Evolutionary conservation across 805 yeast genomes (phyloP).

Genomic region (Hanseniaspora singularis): DNA sequence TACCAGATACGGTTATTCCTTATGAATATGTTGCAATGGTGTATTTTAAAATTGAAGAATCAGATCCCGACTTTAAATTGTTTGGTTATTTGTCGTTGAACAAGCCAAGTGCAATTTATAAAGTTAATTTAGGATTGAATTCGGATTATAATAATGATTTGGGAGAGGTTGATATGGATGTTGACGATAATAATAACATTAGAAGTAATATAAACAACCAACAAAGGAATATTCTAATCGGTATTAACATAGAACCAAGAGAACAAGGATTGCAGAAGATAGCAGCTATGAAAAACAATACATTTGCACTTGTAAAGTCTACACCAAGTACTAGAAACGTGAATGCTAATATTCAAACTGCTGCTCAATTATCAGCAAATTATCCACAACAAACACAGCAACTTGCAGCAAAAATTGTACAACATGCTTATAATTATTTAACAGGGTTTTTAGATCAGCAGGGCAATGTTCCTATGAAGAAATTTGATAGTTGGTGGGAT

Average conservation of each 20-base stretch:
- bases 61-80: constrained; percentile 42
- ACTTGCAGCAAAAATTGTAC: constrained; percentile 77
- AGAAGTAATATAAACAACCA: constrained; percentile 18
- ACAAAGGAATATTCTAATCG: constrained; percentile 41
- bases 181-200: constrained; percentile 33
- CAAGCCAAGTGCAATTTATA: constrained; percentile 88
- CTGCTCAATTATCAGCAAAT: constrained; percentile 26
- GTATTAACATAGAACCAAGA: constrained; percentile 82
- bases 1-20: constrained; percentile 71
- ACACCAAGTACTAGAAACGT: constrained; percentile 10
- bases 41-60: constrained; percentile 67
- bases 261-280: constrained; percentile 51
- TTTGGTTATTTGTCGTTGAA: constrained; percentile 49
- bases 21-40: constrained; percentile 68
- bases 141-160: constrained; percentile 28
- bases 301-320: constrained; percentile 18
- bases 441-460: constrained; percentile 72
- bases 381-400: constrained; percentile 40
- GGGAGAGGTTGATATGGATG: constrained; percentile 49
- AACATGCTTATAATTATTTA: constrained; percentile 81
- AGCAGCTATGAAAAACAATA: constrained; percentile 31
- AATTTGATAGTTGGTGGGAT: constrained; percentile 91
- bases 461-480: constrained; percentile 77
- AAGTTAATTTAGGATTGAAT: constrained; percentile 40
- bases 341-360: constrained; percentile 17